Percentiles rank a stretch among this genome's conserved stretches.
Conservation (phyloP, 2,329 filamentous ascomycete genomes). For the Trichoderma sp. region DNA sequence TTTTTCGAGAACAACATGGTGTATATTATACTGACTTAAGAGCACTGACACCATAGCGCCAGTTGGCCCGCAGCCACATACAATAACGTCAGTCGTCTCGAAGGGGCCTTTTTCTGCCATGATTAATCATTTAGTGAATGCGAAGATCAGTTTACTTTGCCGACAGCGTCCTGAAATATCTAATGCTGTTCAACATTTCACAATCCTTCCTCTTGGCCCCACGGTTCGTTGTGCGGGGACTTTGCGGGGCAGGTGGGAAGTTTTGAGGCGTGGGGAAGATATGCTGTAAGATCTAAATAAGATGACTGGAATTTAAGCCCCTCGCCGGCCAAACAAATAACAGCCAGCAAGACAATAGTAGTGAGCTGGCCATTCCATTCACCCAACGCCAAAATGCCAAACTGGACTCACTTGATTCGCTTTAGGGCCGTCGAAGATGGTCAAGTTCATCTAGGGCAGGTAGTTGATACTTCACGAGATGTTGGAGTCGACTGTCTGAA, state of each 20-base stretch:
- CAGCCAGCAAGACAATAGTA: neutral
- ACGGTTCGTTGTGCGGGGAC: neutral
- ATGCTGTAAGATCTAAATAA: neutral
- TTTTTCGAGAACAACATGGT: constrained; percentile 32
- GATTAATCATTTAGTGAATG: neutral
- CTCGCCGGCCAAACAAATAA: neutral
- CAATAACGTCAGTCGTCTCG: constrained; percentile 29
- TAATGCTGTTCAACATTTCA: neutral
- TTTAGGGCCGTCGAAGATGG: constrained; percentile 12
- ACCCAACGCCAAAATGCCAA: neutral
- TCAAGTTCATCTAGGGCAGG: constrained; percentile 11
- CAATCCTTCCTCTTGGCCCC: neutral
- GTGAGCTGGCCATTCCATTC: neutral
- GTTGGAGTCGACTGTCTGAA: neutral
- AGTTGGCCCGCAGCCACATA: constrained; percentile 33
- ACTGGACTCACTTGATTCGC: constrained; percentile 13
- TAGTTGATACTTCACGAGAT: neutral
- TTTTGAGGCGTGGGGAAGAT: neutral
- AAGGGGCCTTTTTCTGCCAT: neutral
- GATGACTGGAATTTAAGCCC: neutral
- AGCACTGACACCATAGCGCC: constrained; percentile 30
- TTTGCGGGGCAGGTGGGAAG: neutral
- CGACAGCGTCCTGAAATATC: neutral
- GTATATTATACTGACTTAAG: constrained; percentile 22
- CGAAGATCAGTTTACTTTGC: neutral